phyloP scores from a whole-genome alignment of 2,329 filamentous ascomycete species.

The Ascochyta rabiei region DNA sequence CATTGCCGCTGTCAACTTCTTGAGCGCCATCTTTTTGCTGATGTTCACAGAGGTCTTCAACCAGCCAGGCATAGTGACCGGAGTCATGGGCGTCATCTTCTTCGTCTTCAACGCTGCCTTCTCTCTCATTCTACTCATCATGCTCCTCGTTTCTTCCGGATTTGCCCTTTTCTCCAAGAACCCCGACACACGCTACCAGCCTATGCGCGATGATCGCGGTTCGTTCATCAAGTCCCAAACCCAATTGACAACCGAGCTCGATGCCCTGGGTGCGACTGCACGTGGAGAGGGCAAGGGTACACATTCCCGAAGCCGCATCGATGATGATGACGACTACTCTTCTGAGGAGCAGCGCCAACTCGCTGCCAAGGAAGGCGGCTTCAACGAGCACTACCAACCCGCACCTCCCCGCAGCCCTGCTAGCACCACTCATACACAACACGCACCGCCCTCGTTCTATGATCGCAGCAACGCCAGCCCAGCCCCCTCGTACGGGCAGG shows the following conservation, averaged over 20 bases:
- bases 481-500: conserved; percentile 22
- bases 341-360: conserved; percentile 47
- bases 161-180: conserved; percentile 90
- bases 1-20: conserved; percentile 86
- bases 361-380: conserved; percentile 42
- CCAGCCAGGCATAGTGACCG: conserved; percentile 80
- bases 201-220: conserved; percentile 93
- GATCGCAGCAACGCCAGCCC: conserved; percentile 44
- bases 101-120: conserved; percentile 88
- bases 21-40: conserved; percentile 87
- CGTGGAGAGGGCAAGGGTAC: conserved; percentile 71
- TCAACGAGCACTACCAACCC: conserved; percentile 51
- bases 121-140: conserved; percentile 78
- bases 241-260: conserved; percentile 84
- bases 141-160: conserved; percentile 77
- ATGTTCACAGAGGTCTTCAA: conserved; percentile 88
- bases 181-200: conserved; percentile 92
- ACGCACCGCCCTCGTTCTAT: conserved; percentile 35
- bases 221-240: conserved; percentile 98
- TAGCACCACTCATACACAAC: conserved; percentile 22
- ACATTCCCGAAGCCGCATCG: conserved; percentile 63
- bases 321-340: conserved; percentile 74
- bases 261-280: conserved; percentile 86
- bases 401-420: conserved; percentile 57
- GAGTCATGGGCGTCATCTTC: conserved; percentile 86